phyloP scores from a whole-genome alignment of 2,329 filamentous ascomycete species.

The Alternaria metachromatica region DNA sequence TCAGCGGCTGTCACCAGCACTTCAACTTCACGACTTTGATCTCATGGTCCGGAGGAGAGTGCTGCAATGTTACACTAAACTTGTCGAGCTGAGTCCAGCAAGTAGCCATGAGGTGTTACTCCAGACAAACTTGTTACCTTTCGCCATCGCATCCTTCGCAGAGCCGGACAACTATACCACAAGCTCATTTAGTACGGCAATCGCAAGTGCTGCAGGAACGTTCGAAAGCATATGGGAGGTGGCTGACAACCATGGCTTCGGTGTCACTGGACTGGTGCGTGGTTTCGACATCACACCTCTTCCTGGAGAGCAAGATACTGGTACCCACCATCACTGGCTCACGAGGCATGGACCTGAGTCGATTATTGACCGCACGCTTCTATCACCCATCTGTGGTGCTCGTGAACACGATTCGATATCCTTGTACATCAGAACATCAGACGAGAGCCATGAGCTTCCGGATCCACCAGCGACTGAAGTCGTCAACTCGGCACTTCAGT shows the following conservation, averaged over 20 bases:
- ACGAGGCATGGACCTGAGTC: conserved; percentile 67
- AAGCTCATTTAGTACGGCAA: conserved; percentile 85
- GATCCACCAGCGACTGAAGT: conserved; percentile 91
- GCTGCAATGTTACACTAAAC: conserved; percentile 90
- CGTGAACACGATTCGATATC: conserved; percentile 88
- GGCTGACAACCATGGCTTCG: conserved; percentile 92
- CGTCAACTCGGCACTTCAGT: conserved; percentile 89
- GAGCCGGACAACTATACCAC: conserved; percentile 88
- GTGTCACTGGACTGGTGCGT: conserved; percentile 82
- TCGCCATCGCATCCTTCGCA: conserved; percentile 89
- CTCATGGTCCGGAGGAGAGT: conserved; percentile 93
- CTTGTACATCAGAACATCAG: conserved; percentile 69
- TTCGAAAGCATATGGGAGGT: conserved; percentile 97
- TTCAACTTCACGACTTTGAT: conserved; percentile 89
- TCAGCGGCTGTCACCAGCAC: conserved; percentile 80
- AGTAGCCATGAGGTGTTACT: conserved; percentile 85
- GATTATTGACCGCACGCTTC: conserved; percentile 63
- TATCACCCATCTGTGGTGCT: conserved; percentile 76
- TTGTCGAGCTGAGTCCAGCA: conserved; percentile 85
- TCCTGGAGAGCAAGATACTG: conserved; percentile 63
- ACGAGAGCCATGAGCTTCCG: conserved; percentile 60
- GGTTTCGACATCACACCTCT: conserved; percentile 76
- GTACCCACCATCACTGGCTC: conserved; percentile 57
- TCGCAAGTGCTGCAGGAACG: conserved; percentile 85
- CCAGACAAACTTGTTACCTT: conserved; percentile 88